These are phyloP conservation scores for Dendrobium catenatum DNA, from an alignment of 106 monocot species.

Conservation along the genomic window DNA sequence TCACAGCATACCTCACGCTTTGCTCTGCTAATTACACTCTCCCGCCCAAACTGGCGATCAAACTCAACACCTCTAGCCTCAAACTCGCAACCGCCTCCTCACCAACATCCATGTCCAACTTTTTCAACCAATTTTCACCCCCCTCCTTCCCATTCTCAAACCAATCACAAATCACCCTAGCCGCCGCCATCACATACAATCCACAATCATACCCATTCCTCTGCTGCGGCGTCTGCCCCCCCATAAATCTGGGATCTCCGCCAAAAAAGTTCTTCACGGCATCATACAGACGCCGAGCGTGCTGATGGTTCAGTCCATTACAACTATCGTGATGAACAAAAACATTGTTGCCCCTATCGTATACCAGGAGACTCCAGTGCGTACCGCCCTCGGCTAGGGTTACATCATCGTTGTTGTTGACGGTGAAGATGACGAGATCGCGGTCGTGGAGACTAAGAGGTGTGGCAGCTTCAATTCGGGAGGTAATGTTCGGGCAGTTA, in stretches of 20 bases:
- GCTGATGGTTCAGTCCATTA: slow-evolving; percentile 15
- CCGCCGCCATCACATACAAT: slow-evolving; percentile 53
- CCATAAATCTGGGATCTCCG: slow-evolving; percentile 11
- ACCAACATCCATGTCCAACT: slow-evolving; percentile 25
- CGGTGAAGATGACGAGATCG: slow-evolving; percentile 23
- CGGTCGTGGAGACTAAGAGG: slow-evolving; percentile 4
- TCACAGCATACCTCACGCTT: background rate
- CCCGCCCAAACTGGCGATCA: slow-evolving; percentile 25
- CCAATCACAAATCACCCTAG: slow-evolving; percentile 46
- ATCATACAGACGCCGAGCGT: slow-evolving; percentile 32
- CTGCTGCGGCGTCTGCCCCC: slow-evolving; percentile 56
- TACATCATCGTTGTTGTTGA: slow-evolving; percentile 29
- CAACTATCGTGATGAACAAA: slow-evolving; percentile 81
- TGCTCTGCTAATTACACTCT: background rate
- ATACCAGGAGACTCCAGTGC: slow-evolving; percentile 83
- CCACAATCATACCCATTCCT: slow-evolving; percentile 82
- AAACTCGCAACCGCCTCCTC: slow-evolving; percentile 12
- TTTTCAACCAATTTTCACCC: slow-evolving; percentile 21
- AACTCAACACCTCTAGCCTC: slow-evolving; percentile 24
- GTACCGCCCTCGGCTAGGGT: slow-evolving; percentile 43
- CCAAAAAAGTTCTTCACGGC: slow-evolving; percentile 28
- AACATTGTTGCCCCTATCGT: slow-evolving; percentile 10
- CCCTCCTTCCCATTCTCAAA: background rate
- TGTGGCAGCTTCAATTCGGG: background rate
- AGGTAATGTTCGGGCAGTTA: background rate